Base-by-base conservation (phyloP, 129 eudicot species). In the Pittosporum tobira region DNA sequence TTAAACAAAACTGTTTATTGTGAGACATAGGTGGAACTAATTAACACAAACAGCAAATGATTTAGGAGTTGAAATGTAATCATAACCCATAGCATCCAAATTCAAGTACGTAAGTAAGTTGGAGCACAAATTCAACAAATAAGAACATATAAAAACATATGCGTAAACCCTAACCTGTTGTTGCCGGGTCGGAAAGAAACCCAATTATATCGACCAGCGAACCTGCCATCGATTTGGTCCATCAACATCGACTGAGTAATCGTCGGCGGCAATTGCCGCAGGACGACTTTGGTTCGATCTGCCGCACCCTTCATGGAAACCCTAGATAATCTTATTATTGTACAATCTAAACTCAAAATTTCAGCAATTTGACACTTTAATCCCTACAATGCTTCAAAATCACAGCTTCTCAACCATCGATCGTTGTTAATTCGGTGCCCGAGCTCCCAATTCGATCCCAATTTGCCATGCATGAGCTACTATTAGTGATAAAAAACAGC, bases 231-330 rank as follows among this genome's bases (percentile, higher is more conserved):
- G 53, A 88, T 67, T 37, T 84, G 94, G 52, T 88, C 96, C 51
- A 62, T 40, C 8, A 88, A 71, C 84, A 63, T 63, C 47, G 89
- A 59, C 78, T 84, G 77, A 54, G 96, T 64, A 59, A 88, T 78
- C 67, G 84, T 71, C 57, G 81, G 87, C 67, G 94, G 94, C 84
- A 88, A 78, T 84, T 81, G 96, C 76, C 96, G 94, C 10, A 88
- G 75, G 79, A 88, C 96, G 30, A 81, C 89, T 68, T 88, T 88
- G 66, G 88, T 80, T 51, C 96, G 94, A 81, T 78, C 89, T 59
- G 64, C 45, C 69, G 74, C 59, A 34, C 85, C 82, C 78, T 87
- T 87, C 95, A 87, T 82, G 65, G 45, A 20, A 71, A 74, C 82
- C 81, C 87, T 77, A 76, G 58, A 3, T 15, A 40, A 40, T 40